These are phyloP conservation scores for Sugiyamaella americana DNA, from an alignment of 805 yeast genomes.

Conservation along the genomic window DNA sequence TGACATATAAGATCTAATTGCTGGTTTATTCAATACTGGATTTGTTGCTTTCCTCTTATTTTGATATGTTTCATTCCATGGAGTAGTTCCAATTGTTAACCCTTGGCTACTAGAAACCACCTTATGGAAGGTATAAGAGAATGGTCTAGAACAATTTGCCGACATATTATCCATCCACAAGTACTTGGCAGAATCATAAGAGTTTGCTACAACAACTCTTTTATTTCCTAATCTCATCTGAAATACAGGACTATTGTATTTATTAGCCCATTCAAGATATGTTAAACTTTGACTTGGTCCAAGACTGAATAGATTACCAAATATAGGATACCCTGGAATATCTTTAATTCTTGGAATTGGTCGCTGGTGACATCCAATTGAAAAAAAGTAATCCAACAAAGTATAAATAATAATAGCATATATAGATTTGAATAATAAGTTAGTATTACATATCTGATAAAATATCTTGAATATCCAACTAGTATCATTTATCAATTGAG, in stretches of 20 bases:
- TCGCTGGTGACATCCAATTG: slow-evolving; percentile 15
- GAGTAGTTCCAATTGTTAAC: slow-evolving; percentile 40
- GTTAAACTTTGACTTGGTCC: slow-evolving; percentile 44
- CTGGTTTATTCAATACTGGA: slow-evolving; percentile 36
- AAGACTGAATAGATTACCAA: slow-evolving; percentile 46
- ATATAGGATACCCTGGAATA: slow-evolving; percentile 45
- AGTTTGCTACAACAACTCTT: slow-evolving; percentile 60
- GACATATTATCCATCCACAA: slow-evolving; percentile 48
- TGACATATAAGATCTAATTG: slow-evolving; percentile 32
- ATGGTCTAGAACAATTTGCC: slow-evolving; percentile 63
- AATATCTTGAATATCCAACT: no score
- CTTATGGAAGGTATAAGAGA: slow-evolving; percentile 59
- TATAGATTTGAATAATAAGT: no score
- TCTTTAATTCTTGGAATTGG: slow-evolving; percentile 33
- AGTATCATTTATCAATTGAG: no score
- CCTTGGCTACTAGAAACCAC: slow-evolving; percentile 45
- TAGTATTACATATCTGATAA: no score
- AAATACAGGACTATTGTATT: slow-evolving; percentile 40
- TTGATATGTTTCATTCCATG: slow-evolving; percentile 37
- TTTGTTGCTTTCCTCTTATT: slow-evolving; percentile 36
- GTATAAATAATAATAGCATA: no score
- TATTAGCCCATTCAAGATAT: slow-evolving; percentile 42
- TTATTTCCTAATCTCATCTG: slow-evolving; percentile 58
- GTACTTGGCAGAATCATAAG: slow-evolving; percentile 46
- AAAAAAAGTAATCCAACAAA: slow-evolving; percentile 12